Percentiles rank a stretch among this genome's conserved stretches.
These are phyloP conservation scores for Rubus parviflorus DNA, from an alignment of 306 rosid species.

Conservation along the genomic window DNA sequence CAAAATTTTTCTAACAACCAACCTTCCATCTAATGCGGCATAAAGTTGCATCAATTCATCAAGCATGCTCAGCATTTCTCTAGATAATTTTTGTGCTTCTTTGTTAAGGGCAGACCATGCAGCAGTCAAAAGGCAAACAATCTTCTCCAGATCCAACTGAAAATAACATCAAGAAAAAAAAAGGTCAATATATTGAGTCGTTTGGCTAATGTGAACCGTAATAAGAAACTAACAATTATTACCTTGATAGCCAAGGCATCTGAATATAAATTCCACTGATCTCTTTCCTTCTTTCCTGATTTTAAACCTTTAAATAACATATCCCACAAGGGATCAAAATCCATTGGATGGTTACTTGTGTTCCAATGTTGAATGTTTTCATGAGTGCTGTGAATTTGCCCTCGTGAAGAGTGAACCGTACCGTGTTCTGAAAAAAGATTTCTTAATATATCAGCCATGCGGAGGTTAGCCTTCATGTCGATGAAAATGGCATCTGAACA, in stretches of 20 bases:
- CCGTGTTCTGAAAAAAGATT: too few species aligned
- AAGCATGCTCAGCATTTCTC: conserved; percentile 13
- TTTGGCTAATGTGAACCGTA: background rate
- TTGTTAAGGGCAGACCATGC: background rate
- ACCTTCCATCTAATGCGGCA: conserved; percentile 32
- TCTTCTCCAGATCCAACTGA: conserved; percentile 18
- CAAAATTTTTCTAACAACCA: background rate
- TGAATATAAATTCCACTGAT: background rate
- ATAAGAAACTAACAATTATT: background rate
- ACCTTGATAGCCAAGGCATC: conserved; percentile 30
- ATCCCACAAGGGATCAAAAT: background rate
- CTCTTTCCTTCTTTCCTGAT: background rate
- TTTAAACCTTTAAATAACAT: background rate
- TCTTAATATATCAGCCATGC: conserved; percentile 16
- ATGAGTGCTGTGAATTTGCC: background rate
- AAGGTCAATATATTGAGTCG: background rate
- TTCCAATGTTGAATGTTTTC: background rate
- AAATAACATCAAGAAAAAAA: background rate
- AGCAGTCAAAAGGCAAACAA: conserved; percentile 6
- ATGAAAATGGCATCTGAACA: conserved; percentile 41
- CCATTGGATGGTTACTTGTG: background rate
- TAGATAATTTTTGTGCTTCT: background rate
- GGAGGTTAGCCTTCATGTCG: conserved; percentile 27
- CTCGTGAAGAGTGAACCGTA: too few species aligned
- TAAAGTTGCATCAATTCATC: conserved; percentile 34